Conservation (phyloP, 148 eudicot species). For the Nepenthes gracilis region DNA sequence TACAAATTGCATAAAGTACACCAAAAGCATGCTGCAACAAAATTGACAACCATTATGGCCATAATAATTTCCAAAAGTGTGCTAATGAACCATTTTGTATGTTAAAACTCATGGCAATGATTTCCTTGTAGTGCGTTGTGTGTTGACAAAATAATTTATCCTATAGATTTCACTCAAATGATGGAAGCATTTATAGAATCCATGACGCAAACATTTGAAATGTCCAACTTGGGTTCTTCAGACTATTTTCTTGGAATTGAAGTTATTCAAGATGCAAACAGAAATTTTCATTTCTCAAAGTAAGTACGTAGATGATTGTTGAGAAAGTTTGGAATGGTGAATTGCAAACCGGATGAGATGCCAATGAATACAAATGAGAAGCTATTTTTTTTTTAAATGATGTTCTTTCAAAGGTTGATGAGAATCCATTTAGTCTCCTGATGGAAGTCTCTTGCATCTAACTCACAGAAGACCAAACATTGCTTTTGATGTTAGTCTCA, state of each 20-base stretch:
- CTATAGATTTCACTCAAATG: not conserved
- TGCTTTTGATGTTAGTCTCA: not conserved
- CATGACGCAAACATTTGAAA: constrained; percentile 8
- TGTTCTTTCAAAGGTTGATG: constrained; percentile 4
- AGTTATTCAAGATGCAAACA: constrained; percentile 5
- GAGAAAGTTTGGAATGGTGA: not conserved
- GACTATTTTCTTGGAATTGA: constrained; percentile 5
- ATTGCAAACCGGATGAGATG: constrained; percentile 5
- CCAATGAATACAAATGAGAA: constrained; percentile 8
- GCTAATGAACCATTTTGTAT: too few relatives aligned
- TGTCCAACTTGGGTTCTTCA: constrained; percentile 6
- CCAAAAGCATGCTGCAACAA: too few relatives aligned
- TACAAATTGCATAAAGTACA: too few relatives aligned
- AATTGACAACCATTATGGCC: too few relatives aligned
- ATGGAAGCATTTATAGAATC: constrained; percentile 4
- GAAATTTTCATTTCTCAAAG: constrained; percentile 6
- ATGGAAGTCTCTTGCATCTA: constrained; percentile 13
- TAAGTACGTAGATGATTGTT: constrained; percentile 7
- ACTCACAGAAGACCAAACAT: constrained; percentile 4
- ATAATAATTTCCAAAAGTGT: too few relatives aligned
- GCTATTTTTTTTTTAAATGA: constrained; percentile 1
- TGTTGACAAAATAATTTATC: constrained; percentile 9
- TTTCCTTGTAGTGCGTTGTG: too few relatives aligned
- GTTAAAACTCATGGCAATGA: too few relatives aligned
- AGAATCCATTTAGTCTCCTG: constrained; percentile 3